Percentiles rank a stretch among this genome's conserved stretches.
These are phyloP conservation scores for Linnemannia elongata DNA, from an alignment of 192 early-diverging fungal species.

Conservation along the genomic window DNA sequence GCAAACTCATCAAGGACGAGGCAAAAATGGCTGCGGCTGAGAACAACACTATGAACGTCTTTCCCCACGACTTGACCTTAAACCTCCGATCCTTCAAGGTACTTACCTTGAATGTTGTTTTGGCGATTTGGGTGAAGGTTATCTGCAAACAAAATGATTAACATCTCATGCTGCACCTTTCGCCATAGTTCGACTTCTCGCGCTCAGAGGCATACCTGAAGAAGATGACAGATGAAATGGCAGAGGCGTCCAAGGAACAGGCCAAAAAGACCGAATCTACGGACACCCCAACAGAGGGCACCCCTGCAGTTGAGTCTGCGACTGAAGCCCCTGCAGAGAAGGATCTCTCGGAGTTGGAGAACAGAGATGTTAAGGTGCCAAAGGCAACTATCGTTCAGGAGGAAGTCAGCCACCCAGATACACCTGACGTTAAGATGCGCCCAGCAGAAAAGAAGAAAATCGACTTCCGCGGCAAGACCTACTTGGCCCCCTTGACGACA, in stretches of 20 bases:
- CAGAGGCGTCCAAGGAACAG: slow-evolving; percentile 27
- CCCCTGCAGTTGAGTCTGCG: slow-evolving; percentile 53
- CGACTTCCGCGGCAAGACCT: slow-evolving; percentile 90
- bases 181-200: slow-evolving; percentile 42
- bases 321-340: slow-evolving; percentile 26
- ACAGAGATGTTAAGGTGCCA: slow-evolving; percentile 28
- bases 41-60: slow-evolving; percentile 28
- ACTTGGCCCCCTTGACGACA: slow-evolving; percentile 96
- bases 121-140: too few relatives aligned
- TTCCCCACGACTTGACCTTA: slow-evolving; percentile 35
- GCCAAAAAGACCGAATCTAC: slow-evolving; percentile 15
- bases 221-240: slow-evolving; percentile 41
- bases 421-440: slow-evolving; percentile 57
- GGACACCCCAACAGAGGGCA: slow-evolving; percentile 36
- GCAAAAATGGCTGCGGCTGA: slow-evolving; percentile 45
- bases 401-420: slow-evolving; percentile 41
- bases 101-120: not conserved
- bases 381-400: slow-evolving; percentile 22
- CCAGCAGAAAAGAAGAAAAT: slow-evolving; percentile 72
- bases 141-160: not conserved
- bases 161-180: not conserved
- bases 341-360: slow-evolving; percentile 29
- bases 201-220: slow-evolving; percentile 50
- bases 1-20: slow-evolving; percentile 70
- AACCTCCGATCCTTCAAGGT: slow-evolving; percentile 36